These are phyloP conservation scores for Aureobasidium sp. DNA, from an alignment of 2,329 filamentous ascomycete species.

Conservation along the genomic window DNA sequence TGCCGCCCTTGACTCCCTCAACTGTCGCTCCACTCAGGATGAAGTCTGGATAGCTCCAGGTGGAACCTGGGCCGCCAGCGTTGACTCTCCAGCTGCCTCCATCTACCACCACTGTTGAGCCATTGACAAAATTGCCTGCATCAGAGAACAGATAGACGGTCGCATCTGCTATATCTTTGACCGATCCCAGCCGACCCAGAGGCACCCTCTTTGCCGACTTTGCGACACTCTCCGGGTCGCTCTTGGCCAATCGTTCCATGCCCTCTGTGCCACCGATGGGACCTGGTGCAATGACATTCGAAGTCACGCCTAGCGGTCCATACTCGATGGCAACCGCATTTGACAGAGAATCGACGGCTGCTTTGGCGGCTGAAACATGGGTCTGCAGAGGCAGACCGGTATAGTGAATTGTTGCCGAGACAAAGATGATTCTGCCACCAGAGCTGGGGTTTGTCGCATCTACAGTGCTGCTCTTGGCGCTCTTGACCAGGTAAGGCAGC, in stretches of 20 bases:
- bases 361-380: constrained; percentile 88
- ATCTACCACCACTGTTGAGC: constrained; percentile 66
- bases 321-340: constrained; percentile 79
- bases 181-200: constrained; percentile 65
- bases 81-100: constrained; percentile 46
- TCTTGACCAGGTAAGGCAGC: constrained; percentile 70
- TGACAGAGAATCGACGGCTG: constrained; percentile 79
- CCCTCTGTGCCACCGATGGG: constrained; percentile 77
- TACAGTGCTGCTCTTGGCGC: constrained; percentile 50
- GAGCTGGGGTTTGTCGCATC: constrained; percentile 38
- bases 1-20: constrained; percentile 54
- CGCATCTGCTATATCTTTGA: constrained; percentile 86
- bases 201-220: constrained; percentile 49
- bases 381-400: constrained; percentile 77
- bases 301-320: constrained; percentile 77
- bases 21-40: constrained; percentile 48
- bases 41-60: constrained; percentile 52
- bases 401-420: constrained; percentile 89
- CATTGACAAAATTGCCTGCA: constrained; percentile 79
- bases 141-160: constrained; percentile 86
- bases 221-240: constrained; percentile 27
- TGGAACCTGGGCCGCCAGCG: constrained; percentile 31
- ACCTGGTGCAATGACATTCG: constrained; percentile 83
- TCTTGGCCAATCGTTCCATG: constrained; percentile 38
- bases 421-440: constrained; percentile 79